Percentiles rank a stretch among this genome's conserved stretches.
These are phyloP conservation scores for Diplodia scrobiculata DNA, from an alignment of 2,329 filamentous ascomycete genomes.

Conservation along the genomic window DNA sequence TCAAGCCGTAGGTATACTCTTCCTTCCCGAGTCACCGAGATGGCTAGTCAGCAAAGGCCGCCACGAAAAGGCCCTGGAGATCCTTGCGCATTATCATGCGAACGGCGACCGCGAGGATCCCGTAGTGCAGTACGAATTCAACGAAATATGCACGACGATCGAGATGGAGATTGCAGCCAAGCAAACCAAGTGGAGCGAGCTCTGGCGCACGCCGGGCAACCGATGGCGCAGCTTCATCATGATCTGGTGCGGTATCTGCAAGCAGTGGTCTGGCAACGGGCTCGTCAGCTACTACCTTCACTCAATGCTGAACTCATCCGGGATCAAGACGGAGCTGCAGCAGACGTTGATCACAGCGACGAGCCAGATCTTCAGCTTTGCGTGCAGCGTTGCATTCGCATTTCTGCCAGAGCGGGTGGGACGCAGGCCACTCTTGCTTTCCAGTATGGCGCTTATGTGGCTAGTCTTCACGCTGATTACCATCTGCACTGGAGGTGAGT, in stretches of 20 bases:
- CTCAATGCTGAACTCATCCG: conserved; percentile 40
- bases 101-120: conserved; percentile 62
- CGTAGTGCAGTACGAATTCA: conserved; percentile 66
- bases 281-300: conserved; percentile 50
- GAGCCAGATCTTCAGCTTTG: conserved; percentile 64
- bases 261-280: conserved; percentile 61
- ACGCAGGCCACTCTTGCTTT: conserved; percentile 42
- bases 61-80: conserved; percentile 62
- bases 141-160: conserved; percentile 67
- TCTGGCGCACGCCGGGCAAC: conserved; percentile 47
- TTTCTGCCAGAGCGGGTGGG: conserved; percentile 43
- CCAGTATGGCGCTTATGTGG: conserved; percentile 46
- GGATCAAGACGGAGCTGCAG: conserved; percentile 40
- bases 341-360: conserved; percentile 49
- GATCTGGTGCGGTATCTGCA: conserved; percentile 58
- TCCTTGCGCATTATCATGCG: conserved; percentile 66
- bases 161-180: conserved; percentile 53
- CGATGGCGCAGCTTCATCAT: conserved; percentile 58
- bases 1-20: conserved; percentile 40
- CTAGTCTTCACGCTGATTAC: conserved; percentile 41
- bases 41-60: conserved; percentile 67
- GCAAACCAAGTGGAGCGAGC: conserved; percentile 23
- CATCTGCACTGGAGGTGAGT: conserved; percentile 14
- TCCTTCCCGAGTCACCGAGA: conserved; percentile 65
- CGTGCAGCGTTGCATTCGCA: conserved; percentile 54